Evolutionary conservation across 2,329 filamentous ascomycete species (phyloP), one percentile per base, ranked within the genome.

Genomic region (Furcasterigmium sp.): DNA sequence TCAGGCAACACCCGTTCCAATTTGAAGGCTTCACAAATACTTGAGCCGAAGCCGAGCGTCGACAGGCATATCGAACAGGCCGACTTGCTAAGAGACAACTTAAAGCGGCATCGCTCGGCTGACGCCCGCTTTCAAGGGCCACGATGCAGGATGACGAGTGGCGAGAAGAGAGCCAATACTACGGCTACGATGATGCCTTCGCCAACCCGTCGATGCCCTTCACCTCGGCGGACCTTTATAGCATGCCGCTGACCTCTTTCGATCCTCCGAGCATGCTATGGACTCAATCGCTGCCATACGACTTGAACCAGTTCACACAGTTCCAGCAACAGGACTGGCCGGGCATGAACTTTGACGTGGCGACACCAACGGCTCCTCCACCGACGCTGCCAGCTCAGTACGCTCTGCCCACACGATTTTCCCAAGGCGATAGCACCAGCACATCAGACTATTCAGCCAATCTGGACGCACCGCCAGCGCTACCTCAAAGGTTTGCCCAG

Each of bases 401-500:
- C n/a, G 17, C 35, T 15, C 35, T 37, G 11, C 35, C 21, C 19
- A 19, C 19, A 11, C 35, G 21, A 21, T 15, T 37, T 28, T 6
- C 42, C 9, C 43, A 44, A 19, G 43, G 20, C 30, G 21, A 17
- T 15, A 41, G 43, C 10, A 40, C 15, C 32, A 41, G 45, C 32
- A 11, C 32, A 17, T 9, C n/a, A 13, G 29, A 32, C 29, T 13
- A 13, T 41, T 9, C n/a, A 26, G 15, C 9, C 32, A 35, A 35
- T 8, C 15, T 35, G 9, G 32, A 35, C n/a, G 18, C 37, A n/a
- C 48, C 48, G n/a, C 48, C 79, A 17, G 74, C 76, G n/a, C 62
- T 82, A 8, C 76, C 76, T n/a, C 69, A 68, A 35, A 73, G 78
- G 21, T 81, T 80, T 49, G 73, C 71, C 37, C 68, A 70, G 49